Percentiles rank a stretch among this genome's conserved stretches.
Conservation (phyloP, 192 early-diverging fungal species). For the Linderina pennispora region DNA sequence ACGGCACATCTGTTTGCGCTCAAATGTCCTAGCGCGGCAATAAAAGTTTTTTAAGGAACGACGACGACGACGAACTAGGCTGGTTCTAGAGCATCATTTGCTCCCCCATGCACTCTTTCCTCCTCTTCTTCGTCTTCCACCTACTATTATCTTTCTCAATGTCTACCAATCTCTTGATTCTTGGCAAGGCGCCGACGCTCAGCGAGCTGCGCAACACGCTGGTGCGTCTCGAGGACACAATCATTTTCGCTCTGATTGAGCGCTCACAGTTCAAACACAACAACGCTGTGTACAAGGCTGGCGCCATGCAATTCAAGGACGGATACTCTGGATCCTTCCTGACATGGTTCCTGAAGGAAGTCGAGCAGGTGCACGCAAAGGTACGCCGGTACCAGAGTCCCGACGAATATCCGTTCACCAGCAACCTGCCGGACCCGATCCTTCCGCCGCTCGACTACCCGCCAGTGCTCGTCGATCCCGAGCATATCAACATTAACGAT, state of each 20-base stretch:
- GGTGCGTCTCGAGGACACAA: slow-evolving; percentile 94
- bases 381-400: slow-evolving; percentile 81
- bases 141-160: slow-evolving; percentile 53
- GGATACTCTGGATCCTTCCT: slow-evolving; percentile 74
- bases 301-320: slow-evolving; percentile 61
- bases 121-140: slow-evolving; percentile 88
- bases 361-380: slow-evolving; percentile 86
- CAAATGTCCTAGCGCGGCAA: no score
- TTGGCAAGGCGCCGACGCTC: slow-evolving; percentile 29
- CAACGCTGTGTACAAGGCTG: slow-evolving; percentile 66
- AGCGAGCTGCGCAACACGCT: slow-evolving; percentile 64
- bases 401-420: slow-evolving; percentile 94
- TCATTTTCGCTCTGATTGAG: slow-evolving; percentile 84
- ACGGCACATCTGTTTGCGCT: no score
- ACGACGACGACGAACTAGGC: no score
- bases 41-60: no score
- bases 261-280: slow-evolving; percentile 89
- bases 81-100: no score
- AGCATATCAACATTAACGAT: slow-evolving; percentile 82
- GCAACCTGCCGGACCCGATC: slow-evolving; percentile 75
- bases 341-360: slow-evolving; percentile 85
- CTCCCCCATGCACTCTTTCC: no score
- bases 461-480: slow-evolving; percentile 60
- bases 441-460: slow-evolving; percentile 81
- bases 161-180: slow-evolving; percentile 43